Conservation (phyloP, 345 rosid genomes). For the Ceriops zippeliana region DNA sequence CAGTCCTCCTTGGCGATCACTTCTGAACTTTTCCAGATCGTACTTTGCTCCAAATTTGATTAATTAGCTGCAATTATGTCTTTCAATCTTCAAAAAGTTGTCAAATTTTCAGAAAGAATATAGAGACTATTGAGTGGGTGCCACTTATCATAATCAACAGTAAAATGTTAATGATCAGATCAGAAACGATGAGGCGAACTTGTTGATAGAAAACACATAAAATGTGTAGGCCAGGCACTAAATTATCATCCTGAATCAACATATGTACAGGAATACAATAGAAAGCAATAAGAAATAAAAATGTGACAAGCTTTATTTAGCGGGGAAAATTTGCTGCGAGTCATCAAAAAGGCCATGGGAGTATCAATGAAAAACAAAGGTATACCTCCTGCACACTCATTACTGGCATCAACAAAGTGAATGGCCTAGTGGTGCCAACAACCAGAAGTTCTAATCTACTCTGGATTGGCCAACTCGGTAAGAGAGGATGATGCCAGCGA, state of each 20-base stretch:
- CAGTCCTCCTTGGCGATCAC: too few relatives aligned
- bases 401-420: conserved; percentile 1
- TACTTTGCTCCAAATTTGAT: too few relatives aligned
- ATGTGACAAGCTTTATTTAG: conserved; percentile 2
- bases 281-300: neutral
- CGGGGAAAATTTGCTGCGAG: neutral
- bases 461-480: conserved; percentile 22
- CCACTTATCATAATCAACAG: too few relatives aligned
- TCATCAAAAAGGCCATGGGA: neutral
- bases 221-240: neutral
- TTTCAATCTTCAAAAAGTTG: too few relatives aligned
- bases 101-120: too few relatives aligned
- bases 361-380: neutral
- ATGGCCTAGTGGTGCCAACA: conserved; percentile 1
- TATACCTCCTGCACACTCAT: neutral
- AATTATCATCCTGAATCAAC: neutral
- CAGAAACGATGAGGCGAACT: neutral
- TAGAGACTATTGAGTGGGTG: too few relatives aligned
- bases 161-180: too few relatives aligned
- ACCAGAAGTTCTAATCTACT: conserved; percentile 6
- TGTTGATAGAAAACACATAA: neutral
- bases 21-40: too few relatives aligned
- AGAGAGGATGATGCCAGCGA: conserved; percentile 19
- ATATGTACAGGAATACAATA: neutral
- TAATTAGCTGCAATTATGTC: too few relatives aligned